Conservation (phyloP, 305 asterid genomes). For the Nicotiana rustica region DNA sequence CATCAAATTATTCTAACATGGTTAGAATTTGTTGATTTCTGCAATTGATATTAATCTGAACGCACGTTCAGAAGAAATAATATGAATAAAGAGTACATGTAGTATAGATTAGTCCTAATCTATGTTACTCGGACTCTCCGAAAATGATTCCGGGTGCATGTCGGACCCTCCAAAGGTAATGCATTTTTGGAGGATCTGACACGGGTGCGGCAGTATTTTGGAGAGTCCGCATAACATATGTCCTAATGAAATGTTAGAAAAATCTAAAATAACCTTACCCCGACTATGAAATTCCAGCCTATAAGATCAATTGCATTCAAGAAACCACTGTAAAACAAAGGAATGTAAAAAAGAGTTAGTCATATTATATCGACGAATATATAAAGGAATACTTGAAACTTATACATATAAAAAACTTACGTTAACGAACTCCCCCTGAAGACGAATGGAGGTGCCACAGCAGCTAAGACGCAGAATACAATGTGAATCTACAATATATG, state of each 20-base stretch:
- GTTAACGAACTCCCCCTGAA: slow-evolving; percentile 81
- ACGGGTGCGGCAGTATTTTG: too few relatives aligned
- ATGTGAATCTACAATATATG: slow-evolving; percentile 69
- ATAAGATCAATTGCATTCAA: slow-evolving; percentile 80
- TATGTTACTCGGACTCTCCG: too few relatives aligned
- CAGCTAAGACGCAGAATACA: slow-evolving; percentile 77
- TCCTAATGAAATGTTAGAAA: not conserved
- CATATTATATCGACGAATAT: not conserved
- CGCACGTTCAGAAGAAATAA: not conserved
- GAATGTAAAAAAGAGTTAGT: slow-evolving; percentile 29
- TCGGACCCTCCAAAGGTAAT: too few relatives aligned
- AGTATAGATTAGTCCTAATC: too few relatives aligned
- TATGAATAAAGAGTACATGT: not conserved
- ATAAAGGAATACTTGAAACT: not conserved
- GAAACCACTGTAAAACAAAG: slow-evolving; percentile 69
- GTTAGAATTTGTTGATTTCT: not conserved
- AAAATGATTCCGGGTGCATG: too few relatives aligned
- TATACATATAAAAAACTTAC: slow-evolving; percentile 53
- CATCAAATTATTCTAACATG: not conserved
- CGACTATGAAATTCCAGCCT: slow-evolving; percentile 57
- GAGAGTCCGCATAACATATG: too few relatives aligned
- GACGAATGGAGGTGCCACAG: slow-evolving; percentile 82
- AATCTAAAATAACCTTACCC: slow-evolving; percentile 63
- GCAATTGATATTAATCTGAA: too few relatives aligned
- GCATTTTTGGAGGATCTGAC: too few relatives aligned